phyloP scores from a whole-genome alignment of 768 basidiomycete genomes.

The Amanita rimosa region DNA sequence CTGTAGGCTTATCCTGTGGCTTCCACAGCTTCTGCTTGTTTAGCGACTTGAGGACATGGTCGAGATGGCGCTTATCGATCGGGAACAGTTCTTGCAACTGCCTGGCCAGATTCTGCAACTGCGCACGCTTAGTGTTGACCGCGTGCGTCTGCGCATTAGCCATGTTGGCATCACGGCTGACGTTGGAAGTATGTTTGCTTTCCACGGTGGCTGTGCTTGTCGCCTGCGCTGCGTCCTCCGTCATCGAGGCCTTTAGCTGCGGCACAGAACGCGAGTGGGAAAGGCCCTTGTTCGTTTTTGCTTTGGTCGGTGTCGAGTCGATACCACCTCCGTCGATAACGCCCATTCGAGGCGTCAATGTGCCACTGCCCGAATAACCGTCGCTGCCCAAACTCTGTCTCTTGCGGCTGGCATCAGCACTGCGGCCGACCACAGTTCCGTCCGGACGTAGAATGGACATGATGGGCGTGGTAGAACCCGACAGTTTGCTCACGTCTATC shows the following conservation, averaged over 20 bases:
- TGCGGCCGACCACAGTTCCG: conserved; percentile 1
- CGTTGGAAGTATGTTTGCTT: conserved; percentile 39
- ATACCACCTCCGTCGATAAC: background rate
- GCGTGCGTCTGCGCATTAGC: conserved; percentile 5
- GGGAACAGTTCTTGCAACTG: conserved; percentile 1
- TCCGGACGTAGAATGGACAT: conserved; percentile 5
- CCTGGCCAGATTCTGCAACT: background rate
- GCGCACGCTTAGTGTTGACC: conserved; percentile 3
- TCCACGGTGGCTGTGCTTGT: conserved; percentile 8
- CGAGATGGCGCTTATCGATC: conserved; percentile 1
- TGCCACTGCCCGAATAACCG: background rate
- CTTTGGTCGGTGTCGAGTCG: background rate
- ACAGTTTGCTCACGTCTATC: background rate
- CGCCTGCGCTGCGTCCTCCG: too few species aligned
- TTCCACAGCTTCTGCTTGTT: conserved; percentile 5
- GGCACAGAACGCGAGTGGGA: background rate
- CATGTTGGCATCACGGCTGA: conserved; percentile 19
- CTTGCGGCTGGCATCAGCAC: background rate
- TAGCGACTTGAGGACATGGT: background rate
- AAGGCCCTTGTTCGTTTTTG: conserved; percentile 10
- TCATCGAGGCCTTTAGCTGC: conserved; percentile 6
- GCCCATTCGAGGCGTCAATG: conserved; percentile 2
- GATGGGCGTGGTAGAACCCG: background rate
- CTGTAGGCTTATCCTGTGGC: background rate
- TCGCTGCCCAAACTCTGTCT: background rate